Evolutionary conservation across 306 rosid genomes (phyloP), one percentile per base, ranked within the genome.

Genomic region (Vicia sativa): DNA sequence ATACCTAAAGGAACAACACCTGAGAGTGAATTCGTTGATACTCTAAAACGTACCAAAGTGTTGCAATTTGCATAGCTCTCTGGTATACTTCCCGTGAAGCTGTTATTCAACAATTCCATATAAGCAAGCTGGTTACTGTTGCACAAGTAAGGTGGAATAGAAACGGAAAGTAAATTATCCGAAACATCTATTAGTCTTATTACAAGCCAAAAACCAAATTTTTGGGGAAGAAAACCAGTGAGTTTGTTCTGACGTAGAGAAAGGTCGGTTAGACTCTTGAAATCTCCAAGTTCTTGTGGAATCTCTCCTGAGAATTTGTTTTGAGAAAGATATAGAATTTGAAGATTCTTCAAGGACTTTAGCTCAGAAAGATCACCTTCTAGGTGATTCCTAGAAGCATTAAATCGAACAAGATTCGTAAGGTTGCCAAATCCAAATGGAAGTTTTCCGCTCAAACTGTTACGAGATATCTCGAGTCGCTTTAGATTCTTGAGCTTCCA

Each of bases 111-210:
- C 45, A 89, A 4, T 0, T 73, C 71, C 37, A 89, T 63, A 2
- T 46, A 74, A 0, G 13, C 10, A 73, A 89, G 76, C n/a, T 6
- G 67, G 23, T 78, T 84, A 65, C 81, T 83, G 65, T 74, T 87
- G 81, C 96, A 92, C 96, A 92, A 77, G 34, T 74, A 75, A 42
- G 96, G 83, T 4, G 95, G 97, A 38, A 92, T 85, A 39, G 84
- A 70, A 42, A 96, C 97, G 0, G 82, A 68, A 42, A 92, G 74
- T 7, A 63, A 87, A 61, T 92, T 92, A 76, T 92, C 96, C 3
- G 97, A 82, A 38, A 85, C 87, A 71, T 92, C 97, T 52, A 92
- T 77, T 84, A n/a, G 86, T 2, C n/a, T 0, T 73, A 92, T 62
- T 25, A 82, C 89, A 3, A 2, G 15, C 70, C 63, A 76, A 3